Evolutionary conservation across 1,284 basidiomycete species (phyloP).

Genomic region (Ganoderma leucocontextum): DNA sequence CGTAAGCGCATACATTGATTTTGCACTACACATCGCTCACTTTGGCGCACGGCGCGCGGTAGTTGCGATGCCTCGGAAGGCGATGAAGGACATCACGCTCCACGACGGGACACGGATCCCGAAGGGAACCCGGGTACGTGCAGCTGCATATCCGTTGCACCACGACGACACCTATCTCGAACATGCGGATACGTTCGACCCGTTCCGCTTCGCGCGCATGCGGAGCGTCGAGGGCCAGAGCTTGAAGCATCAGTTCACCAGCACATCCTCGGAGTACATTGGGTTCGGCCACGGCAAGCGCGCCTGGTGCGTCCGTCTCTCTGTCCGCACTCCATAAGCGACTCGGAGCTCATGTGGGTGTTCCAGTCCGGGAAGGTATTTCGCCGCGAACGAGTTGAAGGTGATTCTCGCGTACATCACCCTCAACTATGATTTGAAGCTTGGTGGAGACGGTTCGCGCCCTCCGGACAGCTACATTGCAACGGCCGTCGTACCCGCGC

Average conservation of each 20-base stretch:
- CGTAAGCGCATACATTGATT: slow-evolving; percentile 22
- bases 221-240: slow-evolving; percentile 34
- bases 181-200: slow-evolving; percentile 44
- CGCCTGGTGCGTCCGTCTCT: slow-evolving; percentile 5
- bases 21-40: too few relatives aligned
- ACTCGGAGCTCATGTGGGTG: too few relatives aligned
- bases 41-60: too few relatives aligned
- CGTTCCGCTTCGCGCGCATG: slow-evolving; percentile 54
- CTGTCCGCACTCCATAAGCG: too few relatives aligned
- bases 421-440: slow-evolving; percentile 55
- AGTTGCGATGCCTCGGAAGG: slow-evolving; percentile 46
- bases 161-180: slow-evolving; percentile 24
- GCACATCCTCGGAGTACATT: slow-evolving; percentile 35
- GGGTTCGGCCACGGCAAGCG: slow-evolving; percentile 37
- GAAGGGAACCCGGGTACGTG: slow-evolving; percentile 35
- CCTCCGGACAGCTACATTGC: slow-evolving; percentile 29
- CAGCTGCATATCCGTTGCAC: slow-evolving; percentile 15
- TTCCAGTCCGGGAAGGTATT: slow-evolving; percentile 56
- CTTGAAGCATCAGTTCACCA: slow-evolving; percentile 36
- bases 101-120: slow-evolving; percentile 53
- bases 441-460: slow-evolving; percentile 39
- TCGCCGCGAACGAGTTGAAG: slow-evolving; percentile 56
- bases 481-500: slow-evolving; percentile 3
- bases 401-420: slow-evolving; percentile 53
- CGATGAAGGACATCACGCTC: slow-evolving; percentile 48